Conservation (phyloP, 1,284 basidiomycete species). For the Wolfiporia cocos region DNA sequence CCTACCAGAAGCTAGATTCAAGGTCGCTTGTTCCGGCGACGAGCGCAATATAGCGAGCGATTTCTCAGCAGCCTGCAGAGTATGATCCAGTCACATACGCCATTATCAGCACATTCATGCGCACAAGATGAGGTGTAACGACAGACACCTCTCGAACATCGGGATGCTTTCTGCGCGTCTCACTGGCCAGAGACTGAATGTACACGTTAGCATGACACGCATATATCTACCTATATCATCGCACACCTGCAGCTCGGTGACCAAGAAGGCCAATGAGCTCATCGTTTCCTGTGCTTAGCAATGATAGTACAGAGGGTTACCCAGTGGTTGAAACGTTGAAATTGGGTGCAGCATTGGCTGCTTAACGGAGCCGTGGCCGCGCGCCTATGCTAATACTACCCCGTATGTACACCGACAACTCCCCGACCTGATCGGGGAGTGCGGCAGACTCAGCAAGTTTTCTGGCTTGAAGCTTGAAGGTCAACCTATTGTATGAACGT, state of each 20-base stretch:
- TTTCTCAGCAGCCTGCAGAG: conserved; percentile 73
- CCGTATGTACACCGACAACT: too few species aligned
- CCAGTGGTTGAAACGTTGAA: too few species aligned
- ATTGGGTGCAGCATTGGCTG: too few species aligned
- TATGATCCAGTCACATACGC: neutral
- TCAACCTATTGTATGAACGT: too few species aligned
- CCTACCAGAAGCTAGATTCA: conserved; percentile 58
- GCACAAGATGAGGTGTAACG: neutral
- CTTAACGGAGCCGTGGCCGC: too few species aligned
- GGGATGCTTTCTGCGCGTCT: conserved; percentile 76
- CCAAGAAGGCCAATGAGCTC: conserved; percentile 33
- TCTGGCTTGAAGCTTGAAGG: too few species aligned
- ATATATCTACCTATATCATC: neutral
- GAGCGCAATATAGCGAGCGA: conserved; percentile 74
- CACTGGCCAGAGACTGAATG: conserved; percentile 66
- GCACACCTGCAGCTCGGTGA: conserved; percentile 48
- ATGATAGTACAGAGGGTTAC: neutral
- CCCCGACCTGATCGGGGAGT: too few species aligned
- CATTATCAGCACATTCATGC: neutral
- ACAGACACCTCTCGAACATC: conserved; percentile 73
- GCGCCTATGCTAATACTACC: too few species aligned
- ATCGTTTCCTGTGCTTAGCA: neutral
- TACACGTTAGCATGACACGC: neutral
- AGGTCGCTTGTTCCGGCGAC: conserved; percentile 65
- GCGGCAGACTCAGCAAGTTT: too few species aligned